These are phyloP conservation scores for Syncephalastrum sp. DNA, from an alignment of 371 early-diverging fungal species.

Conservation along the genomic window DNA sequence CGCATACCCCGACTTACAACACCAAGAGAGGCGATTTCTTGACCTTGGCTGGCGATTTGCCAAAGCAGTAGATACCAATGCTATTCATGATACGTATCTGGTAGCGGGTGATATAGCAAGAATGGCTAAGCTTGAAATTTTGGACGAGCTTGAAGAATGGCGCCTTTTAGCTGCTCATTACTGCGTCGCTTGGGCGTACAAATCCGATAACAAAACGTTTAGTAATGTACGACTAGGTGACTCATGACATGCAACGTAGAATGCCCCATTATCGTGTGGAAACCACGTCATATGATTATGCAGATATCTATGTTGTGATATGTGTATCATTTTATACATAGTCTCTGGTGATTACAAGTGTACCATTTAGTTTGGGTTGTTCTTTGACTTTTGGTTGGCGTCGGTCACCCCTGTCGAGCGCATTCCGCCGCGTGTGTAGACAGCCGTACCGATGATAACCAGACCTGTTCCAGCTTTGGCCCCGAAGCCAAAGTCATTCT, in stretches of 20 bases:
- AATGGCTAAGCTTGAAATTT: slow-evolving; percentile 75
- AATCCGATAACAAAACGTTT: slow-evolving; percentile 14
- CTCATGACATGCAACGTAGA: too few species aligned
- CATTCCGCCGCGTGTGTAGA: slow-evolving; percentile 56
- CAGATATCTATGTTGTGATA: too few species aligned
- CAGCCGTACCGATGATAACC: slow-evolving; percentile 74
- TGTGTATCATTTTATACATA: too few species aligned
- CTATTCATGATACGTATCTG: slow-evolving; percentile 59
- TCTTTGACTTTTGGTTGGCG: not conserved
- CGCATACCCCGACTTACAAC: slow-evolving; percentile 70
- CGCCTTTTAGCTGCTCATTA: slow-evolving; percentile 82
- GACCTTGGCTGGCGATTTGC: slow-evolving; percentile 65
- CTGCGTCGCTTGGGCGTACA: slow-evolving; percentile 81
- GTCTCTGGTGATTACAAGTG: too few species aligned
- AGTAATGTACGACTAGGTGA: too few species aligned
- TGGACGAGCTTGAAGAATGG: slow-evolving; percentile 97
- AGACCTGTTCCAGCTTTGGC: slow-evolving; percentile 67
- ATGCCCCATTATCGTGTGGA: too few species aligned
- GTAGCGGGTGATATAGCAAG: slow-evolving; percentile 52
- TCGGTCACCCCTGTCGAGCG: not conserved
- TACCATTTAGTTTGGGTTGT: too few species aligned
- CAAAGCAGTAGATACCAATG: slow-evolving; percentile 70
- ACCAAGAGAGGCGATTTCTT: slow-evolving; percentile 66
- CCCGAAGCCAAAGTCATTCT: slow-evolving; percentile 68
- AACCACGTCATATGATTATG: too few species aligned